Evolutionary conservation across 768 basidiomycete species (phyloP).

Genomic region (Hericium coralloides): DNA sequence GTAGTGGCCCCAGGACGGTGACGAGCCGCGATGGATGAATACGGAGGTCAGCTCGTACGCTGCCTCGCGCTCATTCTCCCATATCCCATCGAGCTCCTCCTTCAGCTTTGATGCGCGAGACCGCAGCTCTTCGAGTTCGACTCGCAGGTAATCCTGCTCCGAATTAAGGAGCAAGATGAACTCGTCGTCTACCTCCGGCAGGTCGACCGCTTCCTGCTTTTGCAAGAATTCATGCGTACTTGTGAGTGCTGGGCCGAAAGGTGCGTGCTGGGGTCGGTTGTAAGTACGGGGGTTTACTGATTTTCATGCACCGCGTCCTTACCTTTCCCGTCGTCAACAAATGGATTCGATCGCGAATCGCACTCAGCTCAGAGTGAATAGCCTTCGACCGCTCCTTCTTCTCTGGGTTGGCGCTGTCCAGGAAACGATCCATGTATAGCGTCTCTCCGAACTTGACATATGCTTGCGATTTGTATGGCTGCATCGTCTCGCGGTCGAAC

Average conservation of each 20-base stretch:
- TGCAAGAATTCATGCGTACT: constrained; percentile 50
- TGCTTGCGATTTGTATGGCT: constrained; percentile 93
- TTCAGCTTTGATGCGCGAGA: constrained; percentile 45
- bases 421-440: constrained; percentile 86
- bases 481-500: constrained; percentile 86
- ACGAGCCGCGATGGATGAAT: constrained; percentile 88
- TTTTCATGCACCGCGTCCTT: constrained; percentile 2
- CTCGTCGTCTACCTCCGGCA: constrained; percentile 54
- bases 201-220: constrained; percentile 32
- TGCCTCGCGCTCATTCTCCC: constrained; percentile 55
- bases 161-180: constrained; percentile 39
- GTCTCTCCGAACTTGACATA: constrained; percentile 87
- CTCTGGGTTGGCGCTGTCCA: constrained; percentile 61
- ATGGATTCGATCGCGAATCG: constrained; percentile 59
- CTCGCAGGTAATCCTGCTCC: constrained; percentile 44
- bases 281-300: neutral
- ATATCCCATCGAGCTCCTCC: constrained; percentile 60
- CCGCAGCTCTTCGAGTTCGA: constrained; percentile 51
- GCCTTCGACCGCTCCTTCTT: constrained; percentile 66
- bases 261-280: constrained; percentile 39
- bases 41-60: constrained; percentile 91
- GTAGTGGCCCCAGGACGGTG: constrained; percentile 86
- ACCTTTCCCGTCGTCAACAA: constrained; percentile 69
- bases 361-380: constrained; percentile 57
- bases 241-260: constrained; percentile 48